Percentiles rank a stretch among this genome's conserved stretches.
Evolutionary conservation across 441 rosid genomes (phyloP).

Genomic region (Gossypium schwendimanii): DNA sequence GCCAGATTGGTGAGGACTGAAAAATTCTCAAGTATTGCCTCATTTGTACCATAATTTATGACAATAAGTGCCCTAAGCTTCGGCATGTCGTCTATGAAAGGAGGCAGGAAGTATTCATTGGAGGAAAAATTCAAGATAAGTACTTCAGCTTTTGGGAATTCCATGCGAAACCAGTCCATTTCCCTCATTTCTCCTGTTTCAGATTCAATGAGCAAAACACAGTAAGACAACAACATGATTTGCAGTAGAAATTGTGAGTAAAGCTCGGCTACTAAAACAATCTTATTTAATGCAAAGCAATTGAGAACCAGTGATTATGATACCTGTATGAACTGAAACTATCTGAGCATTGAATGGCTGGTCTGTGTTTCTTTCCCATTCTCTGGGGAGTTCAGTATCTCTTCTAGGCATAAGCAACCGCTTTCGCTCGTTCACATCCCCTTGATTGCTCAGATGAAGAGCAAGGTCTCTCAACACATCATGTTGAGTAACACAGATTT

Average conservation of each 20-base stretch:
- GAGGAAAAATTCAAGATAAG: conserved; percentile 65
- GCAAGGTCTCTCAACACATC: conserved; percentile 81
- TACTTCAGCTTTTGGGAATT: conserved; percentile 75
- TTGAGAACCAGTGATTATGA: background rate
- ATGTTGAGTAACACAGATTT: conserved; percentile 64
- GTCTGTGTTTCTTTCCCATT: conserved; percentile 69
- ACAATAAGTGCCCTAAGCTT: conserved; percentile 59
- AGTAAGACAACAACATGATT: background rate
- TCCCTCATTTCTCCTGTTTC: conserved; percentile 61
- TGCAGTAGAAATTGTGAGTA: background rate
- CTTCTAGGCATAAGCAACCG: conserved; percentile 66
- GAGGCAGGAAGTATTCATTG: conserved; percentile 56
- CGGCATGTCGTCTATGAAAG: conserved; percentile 60
- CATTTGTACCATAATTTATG: conserved; percentile 49
- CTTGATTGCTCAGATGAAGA: conserved; percentile 50
- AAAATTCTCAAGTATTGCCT: conserved; percentile 45
- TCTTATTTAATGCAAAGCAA: background rate
- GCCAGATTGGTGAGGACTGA: conserved; percentile 40
- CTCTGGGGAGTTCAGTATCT: conserved; percentile 51
- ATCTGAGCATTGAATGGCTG: conserved; percentile 54
- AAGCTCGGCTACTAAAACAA: background rate
- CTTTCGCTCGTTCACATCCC: conserved; percentile 33
- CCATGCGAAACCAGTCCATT: conserved; percentile 66
- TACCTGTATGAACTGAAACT: conserved; percentile 78
- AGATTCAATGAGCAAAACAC: background rate